A percentile compares a stretch with the other conserved stretches of the same genome.
Conservation (phyloP, 2,329 filamentous ascomycete species). For the Aspergillus sp. region DNA sequence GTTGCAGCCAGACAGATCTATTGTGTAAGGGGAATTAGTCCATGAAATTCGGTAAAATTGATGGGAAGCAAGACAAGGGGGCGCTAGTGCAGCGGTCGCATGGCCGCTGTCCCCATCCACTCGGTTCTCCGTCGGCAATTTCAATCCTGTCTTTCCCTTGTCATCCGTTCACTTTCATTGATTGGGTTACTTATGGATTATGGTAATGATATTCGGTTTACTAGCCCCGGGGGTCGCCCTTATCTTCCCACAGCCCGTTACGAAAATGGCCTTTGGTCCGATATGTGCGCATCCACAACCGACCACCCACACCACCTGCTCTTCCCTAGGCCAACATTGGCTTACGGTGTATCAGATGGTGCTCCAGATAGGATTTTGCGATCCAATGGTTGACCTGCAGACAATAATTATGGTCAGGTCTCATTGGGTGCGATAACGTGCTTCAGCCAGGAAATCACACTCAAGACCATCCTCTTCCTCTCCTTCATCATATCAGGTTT, state of each 20-base stretch:
- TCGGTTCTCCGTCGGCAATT: background rate
- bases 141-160: background rate
- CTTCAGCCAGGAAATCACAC: background rate
- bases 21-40: constrained; percentile 1
- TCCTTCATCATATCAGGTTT: background rate
- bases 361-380: background rate
- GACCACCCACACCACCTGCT: background rate
- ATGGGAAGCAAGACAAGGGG: background rate
- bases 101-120: background rate
- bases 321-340: too few relatives aligned
- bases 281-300: background rate
- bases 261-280: background rate
- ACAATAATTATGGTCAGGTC: background rate
- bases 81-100: background rate
- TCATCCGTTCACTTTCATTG: background rate
- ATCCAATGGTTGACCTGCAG: background rate
- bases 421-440: background rate
- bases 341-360: background rate
- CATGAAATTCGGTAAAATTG: background rate
- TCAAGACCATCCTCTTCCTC: too few relatives aligned
- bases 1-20: too few relatives aligned
- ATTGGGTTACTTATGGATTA: too few relatives aligned
- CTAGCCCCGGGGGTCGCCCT: too few relatives aligned
- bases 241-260: background rate
- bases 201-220: too few relatives aligned